Conservation (phyloP, 352 stramenopile species). For the Peronospora farinosa region DNA sequence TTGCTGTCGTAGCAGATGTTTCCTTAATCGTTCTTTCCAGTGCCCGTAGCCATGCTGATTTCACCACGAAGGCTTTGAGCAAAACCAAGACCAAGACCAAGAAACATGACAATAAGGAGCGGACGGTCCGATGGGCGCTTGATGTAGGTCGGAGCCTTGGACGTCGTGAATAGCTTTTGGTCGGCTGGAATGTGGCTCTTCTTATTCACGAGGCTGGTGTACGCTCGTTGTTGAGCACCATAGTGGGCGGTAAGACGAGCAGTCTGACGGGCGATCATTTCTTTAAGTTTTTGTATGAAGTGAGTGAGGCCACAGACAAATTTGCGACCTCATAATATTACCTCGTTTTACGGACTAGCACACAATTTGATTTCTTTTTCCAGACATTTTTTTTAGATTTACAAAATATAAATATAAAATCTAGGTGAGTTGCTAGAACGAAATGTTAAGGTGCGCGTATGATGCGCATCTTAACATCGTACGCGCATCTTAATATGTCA, state of each 20-base stretch:
- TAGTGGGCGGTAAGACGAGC: conserved; percentile 27
- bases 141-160: conserved; percentile 11
- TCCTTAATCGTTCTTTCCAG: conserved; percentile 65
- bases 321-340: no score
- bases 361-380: no score
- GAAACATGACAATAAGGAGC: conserved; percentile 35
- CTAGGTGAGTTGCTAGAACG: no score
- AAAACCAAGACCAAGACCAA: conserved; percentile 47
- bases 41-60: conserved; percentile 61
- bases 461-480: no score
- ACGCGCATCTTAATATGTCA: no score
- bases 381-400: no score
- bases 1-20: not conserved
- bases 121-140: conserved; percentile 49
- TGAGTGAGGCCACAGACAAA: no score
- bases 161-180: conserved; percentile 62
- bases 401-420: no score
- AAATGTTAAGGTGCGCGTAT: no score
- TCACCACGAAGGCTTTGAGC: conserved; percentile 57
- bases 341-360: no score
- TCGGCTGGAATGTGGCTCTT: conserved; percentile 47
- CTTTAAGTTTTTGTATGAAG: conserved; percentile 15
- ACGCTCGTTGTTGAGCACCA: conserved; percentile 33
- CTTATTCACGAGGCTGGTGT: conserved; percentile 67
- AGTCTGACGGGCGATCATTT: conserved; percentile 59